Percentiles rank a stretch among this genome's conserved stretches.
phyloP scores from a whole-genome alignment of 148 eudicot species.

The Talinum fruticosum region DNA sequence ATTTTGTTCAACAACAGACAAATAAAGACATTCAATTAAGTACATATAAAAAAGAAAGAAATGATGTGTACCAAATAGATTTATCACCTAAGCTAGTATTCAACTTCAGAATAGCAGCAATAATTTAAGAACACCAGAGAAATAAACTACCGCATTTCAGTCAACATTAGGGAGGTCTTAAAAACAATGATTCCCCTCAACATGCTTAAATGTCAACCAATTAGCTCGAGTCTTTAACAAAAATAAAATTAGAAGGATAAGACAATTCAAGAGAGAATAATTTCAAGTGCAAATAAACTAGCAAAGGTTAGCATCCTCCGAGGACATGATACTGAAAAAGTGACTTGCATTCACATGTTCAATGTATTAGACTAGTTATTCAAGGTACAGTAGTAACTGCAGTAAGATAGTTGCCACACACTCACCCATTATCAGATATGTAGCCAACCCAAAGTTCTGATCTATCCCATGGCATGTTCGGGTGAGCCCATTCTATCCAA shows the following conservation, averaged over 20 bases:
- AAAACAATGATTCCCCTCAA: background rate
- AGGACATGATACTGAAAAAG: background rate
- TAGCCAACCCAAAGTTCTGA: constrained; percentile 98
- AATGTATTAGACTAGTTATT: background rate
- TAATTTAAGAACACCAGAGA: background rate
- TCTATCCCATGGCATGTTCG: constrained; percentile 97
- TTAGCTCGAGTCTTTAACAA: background rate
- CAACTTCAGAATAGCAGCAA: background rate
- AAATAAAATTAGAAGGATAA: background rate
- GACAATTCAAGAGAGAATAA: background rate
- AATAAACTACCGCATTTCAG: background rate
- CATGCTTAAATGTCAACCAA: background rate
- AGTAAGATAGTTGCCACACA: constrained; percentile 1
- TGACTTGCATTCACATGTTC: background rate
- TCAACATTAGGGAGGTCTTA: background rate
- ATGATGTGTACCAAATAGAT: background rate
- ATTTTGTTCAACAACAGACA: background rate
- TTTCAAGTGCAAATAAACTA: background rate
- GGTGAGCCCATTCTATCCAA: constrained; percentile 96
- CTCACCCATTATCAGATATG: constrained; percentile 80
- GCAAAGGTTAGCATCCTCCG: background rate
- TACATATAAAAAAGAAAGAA: background rate
- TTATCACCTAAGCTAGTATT: background rate
- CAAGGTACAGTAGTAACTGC: background rate
- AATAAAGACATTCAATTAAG: background rate